Evolutionary conservation across 2,329 filamentous ascomycete genomes (phyloP), one percentile per base, ranked within the genome.

Genomic region (Hypoxylon rubiginosum): DNA sequence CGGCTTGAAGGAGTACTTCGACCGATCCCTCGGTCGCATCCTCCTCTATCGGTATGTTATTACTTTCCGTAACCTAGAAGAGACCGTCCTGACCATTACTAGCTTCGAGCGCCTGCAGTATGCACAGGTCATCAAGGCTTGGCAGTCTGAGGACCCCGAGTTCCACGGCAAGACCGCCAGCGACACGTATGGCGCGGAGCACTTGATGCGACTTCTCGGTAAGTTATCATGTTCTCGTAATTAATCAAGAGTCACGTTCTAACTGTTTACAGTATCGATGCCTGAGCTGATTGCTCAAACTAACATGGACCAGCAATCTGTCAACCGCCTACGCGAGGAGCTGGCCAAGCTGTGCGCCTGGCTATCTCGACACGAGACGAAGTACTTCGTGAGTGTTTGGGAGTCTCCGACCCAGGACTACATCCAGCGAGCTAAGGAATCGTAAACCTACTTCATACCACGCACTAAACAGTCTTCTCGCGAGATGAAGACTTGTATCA

Each of bases 211-310:
- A 64, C 86, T 99, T 19, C 90, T 99, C 43, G 93, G 95, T 97
- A 87, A 72, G 87, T 80, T 24, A 28, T 24, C 63, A 32, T 52
- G 13, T 24, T 17, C 21, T 50, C 48, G 6, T 45, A 34, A n/a
- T 7, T 4, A 36, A 8, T 6, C n/a, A 19, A 56, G 21, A 13
- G 13, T 30, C 32, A 3, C 54, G 26, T 28, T n/a, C 70, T 74
- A 61, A 70, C 53, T 8, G 24, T 49, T 57, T 61, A 6, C 72
- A 97, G 95, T 97, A 3, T 91, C 92, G 0, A 89, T 98, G 72
- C 95, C 96, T 0, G 96, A 99, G 77, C 89, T 98, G 43, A 90
- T 98, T 67, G 94, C 94, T 3, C 96, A 99, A 78, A 99, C 96
- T 56, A 98, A 98, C 81, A 97, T 99, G 94, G 96, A 98, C 75